Evolutionary conservation across 2,329 filamentous ascomycete genomes (phyloP), one percentile per base, ranked within the genome.

Genomic region (Aspergillus ibericus): DNA sequence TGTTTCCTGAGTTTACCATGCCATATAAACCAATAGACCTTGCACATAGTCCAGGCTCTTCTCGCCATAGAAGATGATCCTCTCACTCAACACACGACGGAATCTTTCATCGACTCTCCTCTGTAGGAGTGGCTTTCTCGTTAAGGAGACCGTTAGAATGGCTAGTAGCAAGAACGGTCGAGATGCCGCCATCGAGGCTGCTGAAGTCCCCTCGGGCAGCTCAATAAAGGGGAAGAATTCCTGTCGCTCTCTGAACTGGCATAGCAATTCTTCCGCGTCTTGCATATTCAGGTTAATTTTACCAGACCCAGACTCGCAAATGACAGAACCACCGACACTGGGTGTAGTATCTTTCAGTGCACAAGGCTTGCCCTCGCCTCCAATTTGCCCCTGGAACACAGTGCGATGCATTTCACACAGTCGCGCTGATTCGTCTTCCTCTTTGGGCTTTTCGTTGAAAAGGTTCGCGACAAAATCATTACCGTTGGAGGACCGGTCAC

Each of bases 1-100:
- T n/a, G 5, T 18, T 7, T 5, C 36, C 7, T 15, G n/a, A 20
- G 4, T 12, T 13, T 44, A 55, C 32, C 42, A 48, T 16, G 53
- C 53, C n/a, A 55, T 20, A 47, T 55, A 55, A 18, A 55, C 42
- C 16, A 55, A 32, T 2, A 55, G 9, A 27, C 53, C 53, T 29
- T 55, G 53, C 12, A 40, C 53, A 27, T 48, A 55, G 10, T 55
- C 53, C 18, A 55, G 7, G 32, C 53, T 55, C 29, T 55, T 47
- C 7, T 49, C 53, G 3, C 53, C 53, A 25, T 49, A 32, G 2
- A 49, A 42, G 3, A 55, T 20, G 13, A 55, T 29, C 5, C 53
- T 27, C 5, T 55, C 53, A 29, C 53, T 55, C 8, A 55, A 15
- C 0, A 55, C 53, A 6, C 44, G 53, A 8, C 53, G 53, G 34